These are phyloP conservation scores for Plenodomus lindquistii DNA, from an alignment of 2,329 filamentous ascomycete genomes.

Conservation along the genomic window DNA sequence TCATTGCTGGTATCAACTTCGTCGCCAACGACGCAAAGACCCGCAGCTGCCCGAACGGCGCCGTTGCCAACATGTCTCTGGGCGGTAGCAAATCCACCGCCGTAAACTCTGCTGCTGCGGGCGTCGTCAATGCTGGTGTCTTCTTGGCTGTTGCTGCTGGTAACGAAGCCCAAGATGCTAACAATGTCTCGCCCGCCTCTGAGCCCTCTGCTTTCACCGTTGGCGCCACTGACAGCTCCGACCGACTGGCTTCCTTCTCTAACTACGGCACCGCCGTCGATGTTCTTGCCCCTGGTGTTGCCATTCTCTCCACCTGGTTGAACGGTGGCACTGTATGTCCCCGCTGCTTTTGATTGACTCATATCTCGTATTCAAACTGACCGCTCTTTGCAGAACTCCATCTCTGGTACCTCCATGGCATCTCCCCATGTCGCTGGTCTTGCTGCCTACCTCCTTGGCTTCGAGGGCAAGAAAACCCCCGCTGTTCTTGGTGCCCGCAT, in stretches of 20 bases:
- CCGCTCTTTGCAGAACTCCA: constrained; percentile 47
- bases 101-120: constrained; percentile 45
- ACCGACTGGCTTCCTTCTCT: constrained; percentile 43
- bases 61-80: constrained; percentile 47
- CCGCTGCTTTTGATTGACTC: neutral
- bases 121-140: constrained; percentile 41
- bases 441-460: constrained; percentile 68
- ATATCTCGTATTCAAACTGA: neutral
- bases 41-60: constrained; percentile 41
- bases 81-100: constrained; percentile 43
- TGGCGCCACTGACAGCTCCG: constrained; percentile 44
- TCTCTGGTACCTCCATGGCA: constrained; percentile 69
- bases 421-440: constrained; percentile 71
- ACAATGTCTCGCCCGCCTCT: constrained; percentile 44
- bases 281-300: constrained; percentile 47
- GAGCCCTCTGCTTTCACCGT: constrained; percentile 46
- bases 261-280: constrained; percentile 47
- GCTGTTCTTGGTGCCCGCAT: constrained; percentile 55
- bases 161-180: constrained; percentile 40
- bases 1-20: constrained; percentile 46
- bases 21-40: constrained; percentile 40
- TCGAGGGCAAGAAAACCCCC: constrained; percentile 52
- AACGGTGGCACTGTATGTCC: constrained; percentile 43
- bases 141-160: constrained; percentile 49
- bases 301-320: constrained; percentile 54